Conservation (phyloP, 352 stramenopile species). For the Globisporangium nagaii region DNA sequence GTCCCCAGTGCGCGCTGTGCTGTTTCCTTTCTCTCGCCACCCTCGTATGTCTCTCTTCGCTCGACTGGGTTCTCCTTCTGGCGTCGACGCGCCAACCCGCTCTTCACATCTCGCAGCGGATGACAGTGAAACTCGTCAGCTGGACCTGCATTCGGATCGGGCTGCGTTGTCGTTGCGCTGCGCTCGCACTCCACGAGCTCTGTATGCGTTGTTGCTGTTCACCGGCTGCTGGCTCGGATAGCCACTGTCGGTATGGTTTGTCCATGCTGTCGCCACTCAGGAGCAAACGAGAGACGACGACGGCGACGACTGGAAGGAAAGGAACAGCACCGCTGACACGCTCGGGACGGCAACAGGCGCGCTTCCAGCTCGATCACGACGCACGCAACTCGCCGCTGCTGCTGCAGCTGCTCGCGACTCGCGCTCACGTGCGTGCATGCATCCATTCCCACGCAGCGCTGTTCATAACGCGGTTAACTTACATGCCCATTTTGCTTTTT, state of each 20-base stretch:
- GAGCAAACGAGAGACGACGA: not conserved
- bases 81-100: too few species aligned
- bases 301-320: not conserved
- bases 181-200: too few species aligned
- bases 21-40: not conserved
- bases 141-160: not conserved
- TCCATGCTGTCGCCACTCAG: not conserved
- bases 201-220: too few species aligned
- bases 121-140: too few species aligned
- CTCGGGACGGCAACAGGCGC: not conserved
- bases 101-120: too few species aligned
- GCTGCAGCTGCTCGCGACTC: not conserved
- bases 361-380: not conserved
- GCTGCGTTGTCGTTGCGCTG: not conserved
- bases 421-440: not conserved
- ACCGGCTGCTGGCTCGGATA: too few species aligned
- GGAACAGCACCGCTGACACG: not conserved
- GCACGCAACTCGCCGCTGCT: not conserved
- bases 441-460: not conserved
- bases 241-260: too few species aligned
- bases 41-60: not conserved
- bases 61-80: not conserved
- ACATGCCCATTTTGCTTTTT: slow-evolving; percentile 85
- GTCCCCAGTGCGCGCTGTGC: not conserved
- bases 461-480: slow-evolving; percentile 29